phyloP scores from a whole-genome alignment of 2,329 filamentous ascomycete species.

The Xylariaceae sp. region DNA sequence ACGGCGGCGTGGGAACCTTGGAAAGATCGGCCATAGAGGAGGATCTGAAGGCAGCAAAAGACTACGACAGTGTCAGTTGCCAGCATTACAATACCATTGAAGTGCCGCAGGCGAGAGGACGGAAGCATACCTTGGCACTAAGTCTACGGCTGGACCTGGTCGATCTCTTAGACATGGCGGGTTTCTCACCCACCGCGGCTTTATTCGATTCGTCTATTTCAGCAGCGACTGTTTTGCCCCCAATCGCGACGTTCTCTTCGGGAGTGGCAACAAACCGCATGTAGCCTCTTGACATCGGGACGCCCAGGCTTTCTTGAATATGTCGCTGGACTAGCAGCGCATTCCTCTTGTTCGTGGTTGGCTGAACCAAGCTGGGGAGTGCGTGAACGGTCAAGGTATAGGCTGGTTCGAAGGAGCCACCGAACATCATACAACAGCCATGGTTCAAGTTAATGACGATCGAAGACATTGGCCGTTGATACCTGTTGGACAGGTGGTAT shows the following conservation, averaged over 20 bases:
- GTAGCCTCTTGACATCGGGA: conserved; percentile 67
- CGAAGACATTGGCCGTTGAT: conserved; percentile 71
- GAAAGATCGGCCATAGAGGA: conserved; percentile 30
- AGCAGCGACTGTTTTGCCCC: conserved; percentile 69
- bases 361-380: conserved; percentile 68
- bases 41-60: conserved; percentile 36
- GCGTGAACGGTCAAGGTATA: conserved; percentile 78
- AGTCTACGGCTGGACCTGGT: conserved; percentile 32
- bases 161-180: conserved; percentile 25
- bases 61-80: conserved; percentile 32
- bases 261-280: conserved; percentile 70
- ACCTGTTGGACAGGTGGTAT: conserved; percentile 72
- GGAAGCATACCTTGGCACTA: conserved; percentile 32
- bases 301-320: conserved; percentile 70
- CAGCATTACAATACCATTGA: conserved; percentile 1
- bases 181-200: conserved; percentile 38
- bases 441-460: conserved; percentile 79
- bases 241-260: conserved; percentile 73
- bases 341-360: conserved; percentile 79
- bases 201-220: conserved; percentile 63
- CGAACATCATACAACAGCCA: conserved; percentile 73
- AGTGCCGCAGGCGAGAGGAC: conserved; percentile 4
- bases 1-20: conserved; percentile 34
- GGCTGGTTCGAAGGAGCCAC: conserved; percentile 74
- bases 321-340: conserved; percentile 76